Base-by-base conservation (phyloP, 164 flowering plant genomes). In the Umbellularia californica region DNA sequence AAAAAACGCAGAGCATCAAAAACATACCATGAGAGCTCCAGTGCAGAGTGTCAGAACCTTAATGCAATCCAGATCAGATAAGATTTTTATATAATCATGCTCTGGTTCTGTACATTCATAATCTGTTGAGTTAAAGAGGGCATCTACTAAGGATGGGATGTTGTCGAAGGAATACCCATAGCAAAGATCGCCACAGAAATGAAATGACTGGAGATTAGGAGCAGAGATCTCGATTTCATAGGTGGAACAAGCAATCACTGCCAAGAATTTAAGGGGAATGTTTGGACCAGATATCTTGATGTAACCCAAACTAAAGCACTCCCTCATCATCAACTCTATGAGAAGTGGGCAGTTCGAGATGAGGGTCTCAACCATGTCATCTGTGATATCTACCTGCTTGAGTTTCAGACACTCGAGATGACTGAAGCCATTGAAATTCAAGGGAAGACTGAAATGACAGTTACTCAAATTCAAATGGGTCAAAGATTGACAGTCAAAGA, bases 401-500 rank as follows among this genome's bases (percentile, higher is more conserved):
- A 64, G 67, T 20, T 24, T 22, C 2, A 64, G 17, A 24, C 14
- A 2, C 23, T 64, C 2, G 30, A 64, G 27, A 10, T 2, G 13
- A 23, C 27, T 7, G 27, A 64, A 64, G 23, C 67, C 67, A 22
- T 22, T 23, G 67, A 24, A 64, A 64, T 23, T 64, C 15, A 22
- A 64, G 14, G 67, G 67, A 10, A 25, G 67, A 3, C 27, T 64
- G 67, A 64, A 64, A 24, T 22, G 67, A 24, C 67, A 64, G 27
- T 64, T 12, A 22, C 27, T 64, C 67, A 64, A 64, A 64, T 24
- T 64, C 67, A 64, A 64, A 64, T 22, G 30, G 28, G 67, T 64
- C 27, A 64, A 30, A 22, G 67, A 64, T 64, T 22, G 27, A 24
- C 67, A 22, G 13, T 64, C 4, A 64, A 64, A 64, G 24, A 64